A percentile compares a stretch with the other conserved stretches of the same genome.
phyloP scores from a whole-genome alignment of 345 rosid genomes.

The Brassica carinata region DNA sequence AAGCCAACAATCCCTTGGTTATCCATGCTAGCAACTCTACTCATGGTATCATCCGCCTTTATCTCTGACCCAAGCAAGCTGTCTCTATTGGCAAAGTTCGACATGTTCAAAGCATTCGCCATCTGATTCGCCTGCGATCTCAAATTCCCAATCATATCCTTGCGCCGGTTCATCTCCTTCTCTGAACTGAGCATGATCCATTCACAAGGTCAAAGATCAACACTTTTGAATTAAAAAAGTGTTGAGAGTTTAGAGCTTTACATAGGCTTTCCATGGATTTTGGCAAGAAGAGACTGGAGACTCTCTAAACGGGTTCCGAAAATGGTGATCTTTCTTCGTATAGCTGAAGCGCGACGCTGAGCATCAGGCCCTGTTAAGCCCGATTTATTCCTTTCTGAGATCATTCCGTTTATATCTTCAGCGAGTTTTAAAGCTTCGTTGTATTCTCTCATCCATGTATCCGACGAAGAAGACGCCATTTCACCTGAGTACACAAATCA shows the following conservation, averaged over 20 bases:
- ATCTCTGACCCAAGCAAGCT: constrained; percentile 82
- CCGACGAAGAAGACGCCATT: constrained; percentile 81
- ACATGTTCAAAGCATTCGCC: constrained; percentile 85
- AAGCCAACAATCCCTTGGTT: constrained; percentile 85
- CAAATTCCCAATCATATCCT: constrained; percentile 77
- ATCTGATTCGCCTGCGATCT: constrained; percentile 77
- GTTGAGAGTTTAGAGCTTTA: constrained; percentile 11
- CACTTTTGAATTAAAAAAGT: background rate
- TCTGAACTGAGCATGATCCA: constrained; percentile 61
- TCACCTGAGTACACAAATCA: constrained; percentile 15
- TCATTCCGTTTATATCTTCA: constrained; percentile 85
- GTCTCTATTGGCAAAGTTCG: constrained; percentile 76
- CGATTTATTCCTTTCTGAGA: constrained; percentile 59
- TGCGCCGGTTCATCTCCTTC: constrained; percentile 95
- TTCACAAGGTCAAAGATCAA: background rate
- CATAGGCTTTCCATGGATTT: constrained; percentile 74
- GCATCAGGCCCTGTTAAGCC: constrained; percentile 76
- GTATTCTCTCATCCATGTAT: constrained; percentile 84
- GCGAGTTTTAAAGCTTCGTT: constrained; percentile 74
- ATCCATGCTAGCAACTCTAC: constrained; percentile 67
- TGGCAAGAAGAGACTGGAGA: constrained; percentile 68
- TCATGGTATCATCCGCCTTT: constrained; percentile 61
- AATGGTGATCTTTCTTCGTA: constrained; percentile 86
- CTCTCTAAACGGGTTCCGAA: constrained; percentile 82
- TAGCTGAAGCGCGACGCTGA: constrained; percentile 85